Percentiles rank a stretch among this genome's conserved stretches.
These are phyloP conservation scores for Picochlorum sp. DNA, from an alignment of 139 green algal genomes.

Conservation along the genomic window DNA sequence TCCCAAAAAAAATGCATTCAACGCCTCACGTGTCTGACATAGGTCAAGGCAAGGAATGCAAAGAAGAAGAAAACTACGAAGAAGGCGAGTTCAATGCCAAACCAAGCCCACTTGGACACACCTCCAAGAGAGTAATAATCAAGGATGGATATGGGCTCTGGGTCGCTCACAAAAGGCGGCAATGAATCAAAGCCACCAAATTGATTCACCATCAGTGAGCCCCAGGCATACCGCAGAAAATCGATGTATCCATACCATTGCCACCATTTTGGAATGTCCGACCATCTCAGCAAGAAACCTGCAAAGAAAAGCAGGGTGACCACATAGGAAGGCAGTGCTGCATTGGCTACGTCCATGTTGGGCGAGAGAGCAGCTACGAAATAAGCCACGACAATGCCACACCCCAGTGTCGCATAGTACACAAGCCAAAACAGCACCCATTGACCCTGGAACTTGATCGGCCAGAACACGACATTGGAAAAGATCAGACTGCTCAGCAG, in stretches of 20 bases:
- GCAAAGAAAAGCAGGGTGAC: conserved; percentile 40
- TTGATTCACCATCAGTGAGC: conserved; percentile 42
- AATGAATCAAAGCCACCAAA: conserved; percentile 27
- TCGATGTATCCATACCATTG: conserved; percentile 45
- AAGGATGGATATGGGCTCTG: conserved; percentile 35
- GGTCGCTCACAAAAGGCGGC: background rate
- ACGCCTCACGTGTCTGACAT: conserved; percentile 33
- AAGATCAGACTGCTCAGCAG: conserved; percentile 22
- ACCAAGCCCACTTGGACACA: conserved; percentile 48
- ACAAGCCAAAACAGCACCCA: conserved; percentile 55
- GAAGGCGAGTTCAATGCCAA: conserved; percentile 49
- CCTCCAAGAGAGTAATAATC: conserved; percentile 47
- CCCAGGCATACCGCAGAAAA: conserved; percentile 24
- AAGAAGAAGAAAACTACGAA: conserved; percentile 43
- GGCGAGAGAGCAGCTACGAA: conserved; percentile 58
- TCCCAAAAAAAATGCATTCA: background rate
- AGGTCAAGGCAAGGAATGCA: conserved; percentile 39
- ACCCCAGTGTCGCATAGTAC: conserved; percentile 42
- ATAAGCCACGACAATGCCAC: conserved; percentile 52
- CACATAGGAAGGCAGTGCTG: conserved; percentile 34
- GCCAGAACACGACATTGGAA: conserved; percentile 47
- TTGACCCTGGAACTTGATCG: conserved; percentile 43
- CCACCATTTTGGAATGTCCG: conserved; percentile 56
- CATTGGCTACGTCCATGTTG: conserved; percentile 77
- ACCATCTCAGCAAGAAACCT: conserved; percentile 34